Conservation (phyloP, 257 asterid genomes). For the Nicotiana tomentosiformis region DNA sequence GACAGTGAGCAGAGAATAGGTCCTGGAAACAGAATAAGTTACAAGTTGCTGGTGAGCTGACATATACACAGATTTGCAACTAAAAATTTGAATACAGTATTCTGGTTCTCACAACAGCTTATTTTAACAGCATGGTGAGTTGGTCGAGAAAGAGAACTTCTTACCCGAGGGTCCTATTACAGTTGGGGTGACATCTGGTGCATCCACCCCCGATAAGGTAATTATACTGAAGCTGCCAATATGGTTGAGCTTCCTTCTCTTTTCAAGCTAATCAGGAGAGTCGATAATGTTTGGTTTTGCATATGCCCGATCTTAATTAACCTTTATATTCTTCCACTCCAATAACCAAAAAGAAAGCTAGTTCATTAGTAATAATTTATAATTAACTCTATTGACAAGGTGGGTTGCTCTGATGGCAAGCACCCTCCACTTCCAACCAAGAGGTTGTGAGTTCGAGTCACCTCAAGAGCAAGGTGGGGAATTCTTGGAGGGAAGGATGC, state of each 20-base stretch:
- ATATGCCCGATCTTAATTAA: neutral
- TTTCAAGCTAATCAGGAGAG: neutral
- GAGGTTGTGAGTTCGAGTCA: no score
- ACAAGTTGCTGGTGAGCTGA: conserved; percentile 69
- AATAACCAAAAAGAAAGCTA: neutral
- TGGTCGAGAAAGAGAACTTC: conserved; percentile 86
- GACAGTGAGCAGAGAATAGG: conserved; percentile 85
- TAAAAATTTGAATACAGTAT: neutral
- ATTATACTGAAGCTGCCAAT: neutral
- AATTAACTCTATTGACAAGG: neutral
- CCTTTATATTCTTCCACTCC: neutral
- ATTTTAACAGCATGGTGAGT: conserved; percentile 79
- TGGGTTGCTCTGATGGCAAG: no score
- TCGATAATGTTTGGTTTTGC: neutral
- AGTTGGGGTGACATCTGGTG: conserved; percentile 92
- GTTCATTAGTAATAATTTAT: neutral
- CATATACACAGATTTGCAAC: neutral
- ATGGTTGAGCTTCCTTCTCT: neutral
- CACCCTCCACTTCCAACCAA: no score
- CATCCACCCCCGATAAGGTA: conserved; percentile 99
- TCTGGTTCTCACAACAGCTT: neutral
- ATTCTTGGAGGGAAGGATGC: no score
- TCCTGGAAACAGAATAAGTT: conserved; percentile 80
- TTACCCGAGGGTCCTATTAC: conserved; percentile 90
- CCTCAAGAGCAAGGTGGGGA: no score